Base-by-base conservation (phyloP, 768 basidiomycete genomes). In the Lentinula sp. region DNA sequence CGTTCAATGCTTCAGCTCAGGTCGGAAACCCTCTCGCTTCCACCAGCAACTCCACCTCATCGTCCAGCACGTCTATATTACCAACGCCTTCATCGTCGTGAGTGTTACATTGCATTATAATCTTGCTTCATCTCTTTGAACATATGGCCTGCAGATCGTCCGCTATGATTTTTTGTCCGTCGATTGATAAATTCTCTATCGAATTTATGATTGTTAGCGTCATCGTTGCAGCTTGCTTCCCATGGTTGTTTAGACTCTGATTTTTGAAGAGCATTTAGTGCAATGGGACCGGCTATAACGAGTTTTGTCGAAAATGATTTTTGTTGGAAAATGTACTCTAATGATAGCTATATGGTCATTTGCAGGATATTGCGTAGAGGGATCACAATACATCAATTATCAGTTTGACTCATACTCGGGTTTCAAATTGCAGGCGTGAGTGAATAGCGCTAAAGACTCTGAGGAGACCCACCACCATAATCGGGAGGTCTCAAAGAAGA, bases 1-100 rank as follows among this genome's bases (percentile, higher is more conserved):
- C 87, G 5, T 87, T 83, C 67, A 86, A 89, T 63, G 61, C 76
- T 3, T 75, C 70, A 31, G 88, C 82, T 1, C 67, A 74, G n/a
- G 88, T 92, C 16, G 89, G 92, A 28, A 78, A 77, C 45, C 34
- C 64, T 18, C 58, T 10, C 10, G 37, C 48, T 10, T 58, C 62
- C 80, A 58, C 62, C 74, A 70, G 15, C 32, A 42, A 18, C 1
- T 31, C 28, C 42, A 37, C 23, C n/a, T 40, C 16, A 18, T 7
- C 46, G 9, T 37, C 48, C 0, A 18, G 31, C 34, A n/a, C 46
- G 18, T 48, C 46, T 35, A 16, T 18, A 7, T 31, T 35, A 32
- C n/a, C 56, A 23, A 43, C 18, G n/a, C 15, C 37, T 21, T 56
- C 54, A 21, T 35, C 54, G 15, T 56, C 54, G 50, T 52, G 31